Conservation (phyloP, 257 asterid species). For the Solanum chilense region DNA sequence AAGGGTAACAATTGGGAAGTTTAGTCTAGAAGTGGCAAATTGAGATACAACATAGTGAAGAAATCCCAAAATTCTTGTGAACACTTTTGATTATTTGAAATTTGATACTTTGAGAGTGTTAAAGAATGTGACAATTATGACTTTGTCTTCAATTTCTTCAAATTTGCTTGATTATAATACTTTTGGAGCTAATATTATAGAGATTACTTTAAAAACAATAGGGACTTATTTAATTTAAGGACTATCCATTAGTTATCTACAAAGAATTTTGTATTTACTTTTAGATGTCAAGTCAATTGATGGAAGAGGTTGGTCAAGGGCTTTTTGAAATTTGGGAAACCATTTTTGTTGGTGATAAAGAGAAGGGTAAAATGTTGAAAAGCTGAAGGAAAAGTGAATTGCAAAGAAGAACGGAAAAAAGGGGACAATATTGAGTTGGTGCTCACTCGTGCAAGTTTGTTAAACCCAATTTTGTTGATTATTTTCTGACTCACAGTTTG, state of each 20-base stretch:
- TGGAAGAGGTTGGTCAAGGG: too few relatives aligned
- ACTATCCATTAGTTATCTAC: too few relatives aligned
- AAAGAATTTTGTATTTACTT: too few relatives aligned
- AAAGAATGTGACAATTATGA: background rate
- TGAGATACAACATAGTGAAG: background rate
- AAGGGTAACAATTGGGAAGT: background rate
- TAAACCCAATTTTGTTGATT: conserved; percentile 8
- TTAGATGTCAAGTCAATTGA: too few relatives aligned
- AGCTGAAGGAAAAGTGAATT: background rate
- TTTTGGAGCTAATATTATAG: background rate
- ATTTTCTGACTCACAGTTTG: conserved; percentile 16
- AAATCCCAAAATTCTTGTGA: background rate
- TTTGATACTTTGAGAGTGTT: background rate
- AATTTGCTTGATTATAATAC: background rate
- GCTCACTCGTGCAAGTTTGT: conserved; percentile 14
- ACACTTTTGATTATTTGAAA: background rate
- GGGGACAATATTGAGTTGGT: conserved; percentile 10
- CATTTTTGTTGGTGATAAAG: too few relatives aligned
- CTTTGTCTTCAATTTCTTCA: conserved; percentile 6
- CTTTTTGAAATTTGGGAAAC: too few relatives aligned
- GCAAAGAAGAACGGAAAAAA: background rate
- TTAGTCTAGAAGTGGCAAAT: background rate
- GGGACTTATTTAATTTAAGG: too few relatives aligned
- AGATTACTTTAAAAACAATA: background rate
- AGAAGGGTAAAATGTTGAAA: background rate